Evolutionary conservation across 768 basidiomycete genomes (phyloP), one percentile per base, ranked within the genome.

Genomic region (Cytidiella melzeri): DNA sequence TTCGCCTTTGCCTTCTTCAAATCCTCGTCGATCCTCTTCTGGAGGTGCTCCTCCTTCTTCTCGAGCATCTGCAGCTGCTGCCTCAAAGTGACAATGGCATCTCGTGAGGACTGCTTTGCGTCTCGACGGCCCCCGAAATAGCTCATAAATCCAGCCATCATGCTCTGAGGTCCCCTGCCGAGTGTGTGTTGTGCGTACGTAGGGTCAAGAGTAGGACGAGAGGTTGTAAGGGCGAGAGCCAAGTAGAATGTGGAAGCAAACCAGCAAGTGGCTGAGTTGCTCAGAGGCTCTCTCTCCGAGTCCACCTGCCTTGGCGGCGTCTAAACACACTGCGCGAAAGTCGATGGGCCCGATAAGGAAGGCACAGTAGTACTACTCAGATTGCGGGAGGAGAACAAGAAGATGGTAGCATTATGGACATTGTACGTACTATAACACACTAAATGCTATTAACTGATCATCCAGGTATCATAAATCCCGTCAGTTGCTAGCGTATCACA

Each of bases 1-100:
- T 97, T 96, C 26, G 84, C 81, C 66, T 79, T 85, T 13, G 96
- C 96, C 72, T 91, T 95, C 77, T 83, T 84, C 60, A 82, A 57
- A 61, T 98, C 95, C 55, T 96, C 92, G 46, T 95, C 92, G 56
- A 96, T 89, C 82, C 94, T 92, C 81, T 89, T 93, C 76, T 87
- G 85, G 54, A 97, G 72, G 67, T 90, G 77, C 67, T 98, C 95
- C 73, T 97, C 96, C 76, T 95, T 97, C 91, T 97, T 99, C 80
- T 97, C 93, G 58, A 98, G 83, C 84, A 95, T 87, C 69, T 91
- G 81, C 54, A 97, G 78, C 66, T 98, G 93, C 70, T 95, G 87
- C 61, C 95, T 82, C 58, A 99, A 75, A 40, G 77, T 78, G 52
- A 98, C 87, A 66, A 99, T 99, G 42, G 96, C 91, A 64, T 96